Conservation (phyloP, 352 stramenopile genomes). For the Phytophthora gonapodyides region DNA sequence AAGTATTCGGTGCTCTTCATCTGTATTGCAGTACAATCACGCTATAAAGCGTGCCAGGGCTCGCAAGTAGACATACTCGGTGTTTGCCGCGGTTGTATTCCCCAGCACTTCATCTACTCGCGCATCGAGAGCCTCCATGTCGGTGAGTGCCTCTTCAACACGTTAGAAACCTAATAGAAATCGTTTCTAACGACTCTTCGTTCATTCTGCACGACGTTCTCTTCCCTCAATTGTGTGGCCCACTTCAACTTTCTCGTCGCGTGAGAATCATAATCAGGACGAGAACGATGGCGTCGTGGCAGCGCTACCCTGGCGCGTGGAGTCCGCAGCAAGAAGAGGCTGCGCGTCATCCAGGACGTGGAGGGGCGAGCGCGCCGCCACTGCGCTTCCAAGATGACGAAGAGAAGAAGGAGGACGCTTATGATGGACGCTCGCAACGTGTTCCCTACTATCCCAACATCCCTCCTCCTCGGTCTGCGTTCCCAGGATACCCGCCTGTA, state of each 20-base stretch:
- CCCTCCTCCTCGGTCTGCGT: neutral
- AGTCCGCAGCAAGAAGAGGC: conserved; percentile 2
- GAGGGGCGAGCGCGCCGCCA: conserved; percentile 17
- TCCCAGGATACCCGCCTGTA: conserved; percentile 6
- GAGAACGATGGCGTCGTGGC: conserved; percentile 26
- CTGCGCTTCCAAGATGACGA: conserved; percentile 3
- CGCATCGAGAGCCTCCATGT: neutral
- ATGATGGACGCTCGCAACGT: conserved; percentile 15
- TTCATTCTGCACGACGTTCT: neutral
- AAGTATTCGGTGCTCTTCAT: neutral
- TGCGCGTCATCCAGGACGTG: neutral
- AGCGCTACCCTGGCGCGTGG: conserved; percentile 21
- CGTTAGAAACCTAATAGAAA: neutral
- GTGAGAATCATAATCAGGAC: conserved; percentile 6
- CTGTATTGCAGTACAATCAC: neutral
- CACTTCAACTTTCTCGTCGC: conserved; percentile 19
- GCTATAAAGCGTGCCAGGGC: neutral
- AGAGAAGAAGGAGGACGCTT: conserved; percentile 5
- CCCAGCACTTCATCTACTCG: neutral
- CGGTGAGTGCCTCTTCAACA: no score
- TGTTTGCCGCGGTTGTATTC: neutral
- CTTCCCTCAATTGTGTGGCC: neutral
- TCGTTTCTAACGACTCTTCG: neutral
- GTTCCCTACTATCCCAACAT: neutral
- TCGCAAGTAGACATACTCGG: neutral